These are phyloP conservation scores for Globisporangium spinosum DNA, from an alignment of 352 stramenopile species.

Conservation along the genomic window DNA sequence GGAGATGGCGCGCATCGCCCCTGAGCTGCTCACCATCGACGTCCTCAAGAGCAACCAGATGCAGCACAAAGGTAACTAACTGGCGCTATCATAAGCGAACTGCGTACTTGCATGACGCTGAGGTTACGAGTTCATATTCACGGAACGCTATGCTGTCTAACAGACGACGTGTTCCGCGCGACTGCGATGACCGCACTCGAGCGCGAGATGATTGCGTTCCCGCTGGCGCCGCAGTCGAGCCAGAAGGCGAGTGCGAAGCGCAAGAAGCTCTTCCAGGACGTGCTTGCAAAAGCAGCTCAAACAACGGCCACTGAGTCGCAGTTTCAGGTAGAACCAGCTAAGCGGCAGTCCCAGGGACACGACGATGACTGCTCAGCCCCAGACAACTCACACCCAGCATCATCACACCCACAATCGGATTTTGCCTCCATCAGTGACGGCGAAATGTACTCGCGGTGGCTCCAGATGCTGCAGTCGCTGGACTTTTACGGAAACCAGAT, in stretches of 20 bases:
- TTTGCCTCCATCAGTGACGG: background rate
- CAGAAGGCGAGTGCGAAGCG: constrained; percentile 54
- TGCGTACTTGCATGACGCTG: no score
- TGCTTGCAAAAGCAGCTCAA: constrained; percentile 22
- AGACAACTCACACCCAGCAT: background rate
- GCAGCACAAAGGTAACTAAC: constrained; percentile 25
- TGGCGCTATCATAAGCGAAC: background rate
- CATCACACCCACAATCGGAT: background rate
- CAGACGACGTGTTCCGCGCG: constrained; percentile 45
- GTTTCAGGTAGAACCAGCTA: background rate
- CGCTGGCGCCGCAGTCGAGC: constrained; percentile 48
- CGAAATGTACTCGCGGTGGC: constrained; percentile 28
- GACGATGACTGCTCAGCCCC: no score
- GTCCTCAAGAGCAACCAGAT: constrained; percentile 22
- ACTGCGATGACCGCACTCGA: constrained; percentile 24
- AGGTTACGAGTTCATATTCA: no score
- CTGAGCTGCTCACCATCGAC: constrained; percentile 41
- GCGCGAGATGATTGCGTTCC: constrained; percentile 54
- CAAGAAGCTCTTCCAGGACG: constrained; percentile 48
- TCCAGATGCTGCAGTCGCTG: constrained; percentile 47
- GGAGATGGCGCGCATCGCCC: constrained; percentile 40
- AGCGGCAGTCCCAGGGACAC: background rate
- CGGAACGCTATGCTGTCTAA: no score
- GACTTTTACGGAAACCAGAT: constrained; percentile 75
- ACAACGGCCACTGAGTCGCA: background rate